Evolutionary conservation across 352 stramenopile genomes (phyloP), one percentile per base, ranked within the genome.

Genomic region (Plasmopara muralis): DNA sequence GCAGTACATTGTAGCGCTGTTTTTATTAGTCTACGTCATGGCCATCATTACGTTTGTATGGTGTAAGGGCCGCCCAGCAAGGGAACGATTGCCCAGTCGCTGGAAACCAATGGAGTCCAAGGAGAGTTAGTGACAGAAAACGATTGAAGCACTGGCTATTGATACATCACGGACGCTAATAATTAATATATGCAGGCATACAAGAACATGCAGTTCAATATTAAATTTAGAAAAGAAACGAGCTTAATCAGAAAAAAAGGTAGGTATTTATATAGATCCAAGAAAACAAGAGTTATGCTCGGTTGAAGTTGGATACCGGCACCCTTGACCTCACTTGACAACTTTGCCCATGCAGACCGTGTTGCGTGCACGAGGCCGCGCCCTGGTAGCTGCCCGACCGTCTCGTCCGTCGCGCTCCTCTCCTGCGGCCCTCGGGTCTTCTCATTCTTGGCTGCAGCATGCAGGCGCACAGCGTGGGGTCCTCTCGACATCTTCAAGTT

Each of bases 61-160:
- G 81, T 89, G 77, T 53, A 84, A 83, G 47, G 81, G 74, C 6
- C 70, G 74, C 7, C 78, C 78, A 8, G 67, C 64, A 47, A 75
- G 81, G 18, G 81, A 92, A 64, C 72, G 81, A 28, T 60, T 92
- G 64, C 81, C 81, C 6, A 89, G 78, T 69, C 78, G 81, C 28
- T 88, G 75, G 73, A 88, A 89, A 59, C 74, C 74, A 39, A 74
- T 87, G 40, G 77, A 87, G 34, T 73, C 73, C 18, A 89, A 89
- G 51, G 66, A 89, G 38, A 87, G 69, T 28, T 89, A 63, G 50
- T 41, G 31, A 12, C 10, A 35, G 31, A 8, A 12, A 8, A 35
- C 10, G 31, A 25, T 25, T 25, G 20, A 25, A 1, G 20, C 3
- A 25, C 20, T 25, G 3, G 20, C 20, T 25, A 25, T 25, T 25